Base-by-base conservation (phyloP, 192 early-diverging fungal genomes). In the Rhizophagus prolifer region DNA sequence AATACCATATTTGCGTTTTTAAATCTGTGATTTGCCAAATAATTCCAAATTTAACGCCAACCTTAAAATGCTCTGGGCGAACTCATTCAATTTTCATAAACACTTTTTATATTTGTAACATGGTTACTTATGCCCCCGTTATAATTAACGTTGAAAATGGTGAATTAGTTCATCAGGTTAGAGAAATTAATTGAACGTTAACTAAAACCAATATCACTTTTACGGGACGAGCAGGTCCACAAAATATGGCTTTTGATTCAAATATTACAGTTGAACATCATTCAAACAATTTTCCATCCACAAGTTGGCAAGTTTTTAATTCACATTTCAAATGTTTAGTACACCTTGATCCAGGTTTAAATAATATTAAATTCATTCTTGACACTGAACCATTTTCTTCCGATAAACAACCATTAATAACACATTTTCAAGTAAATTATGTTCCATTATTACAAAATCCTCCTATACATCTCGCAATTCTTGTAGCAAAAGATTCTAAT, bases 311-410 rank as follows among this genome's bases (percentile, higher is more conserved):
- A 0, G 83, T 83, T 30, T 80, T 86, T 9, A 82, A 88, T 61
- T 86, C 86, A 13, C 83, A 85, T 78, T 91, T 89, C 68, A 91
- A 91, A 79, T 81, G 80, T 10, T 81, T 91, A 25, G 88, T 88
- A 0, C 87, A 88, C 77, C 82, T 91, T 30, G 82, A 85, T 71
- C 85, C 78, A 73, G 90, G 90, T 47, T 77, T 73, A 36, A 91
- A 91, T 64, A 75, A 75, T 7, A 82, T 91, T n/a, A 79, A 47
- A 61, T 87, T 91, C 50, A 82, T 81, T n/a, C 84, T 86, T 47
- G 41, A 85, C 60, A 80, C 79, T 26, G 77, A 69, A 25, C 74
- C 72, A 19, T 64, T 47, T n/a, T 74, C 68, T 21, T 25, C 77
- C 3, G 14, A 78, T 69, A 58, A 47, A 23, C 76, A 78, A 23